Conservation (phyloP, 768 basidiomycete genomes). For the Lentinula lateritia region DNA sequence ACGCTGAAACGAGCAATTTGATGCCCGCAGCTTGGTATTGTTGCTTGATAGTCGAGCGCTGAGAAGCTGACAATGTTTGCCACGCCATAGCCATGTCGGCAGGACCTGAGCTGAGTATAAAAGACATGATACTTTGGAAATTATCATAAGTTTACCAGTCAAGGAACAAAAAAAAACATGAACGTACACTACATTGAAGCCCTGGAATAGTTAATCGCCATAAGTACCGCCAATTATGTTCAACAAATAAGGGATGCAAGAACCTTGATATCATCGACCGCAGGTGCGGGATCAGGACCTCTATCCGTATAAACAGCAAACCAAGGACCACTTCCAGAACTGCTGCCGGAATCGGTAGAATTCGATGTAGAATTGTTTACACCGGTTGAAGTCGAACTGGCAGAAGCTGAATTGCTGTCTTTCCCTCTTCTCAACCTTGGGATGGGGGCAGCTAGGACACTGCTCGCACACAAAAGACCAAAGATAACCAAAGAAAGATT, state of each 20-base stretch:
- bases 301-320: constrained; percentile 2
- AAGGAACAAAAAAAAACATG: too few relatives aligned
- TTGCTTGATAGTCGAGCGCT: constrained; percentile 35
- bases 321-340: not conserved
- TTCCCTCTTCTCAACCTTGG: not conserved
- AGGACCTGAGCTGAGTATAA: constrained; percentile 34
- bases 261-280: constrained; percentile 1
- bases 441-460: not conserved
- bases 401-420: not conserved
- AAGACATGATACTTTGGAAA: constrained; percentile 24
- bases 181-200: constrained; percentile 23
- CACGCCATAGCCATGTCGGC: constrained; percentile 19
- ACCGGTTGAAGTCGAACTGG: not conserved
- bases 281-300: constrained; percentile 6
- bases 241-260: not conserved
- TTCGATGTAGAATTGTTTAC: not conserved
- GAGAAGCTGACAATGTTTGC: constrained; percentile 20
- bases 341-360: not conserved
- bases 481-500: not conserved
- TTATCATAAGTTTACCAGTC: not conserved
- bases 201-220: constrained; percentile 9
- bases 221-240: not conserved
- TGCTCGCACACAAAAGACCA: not conserved
- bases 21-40: constrained; percentile 55
- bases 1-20: constrained; percentile 50